A percentile compares a stretch with the other conserved stretches of the same genome.
Conservation (phyloP, 306 rosid species). For the Vigna radiata region DNA sequence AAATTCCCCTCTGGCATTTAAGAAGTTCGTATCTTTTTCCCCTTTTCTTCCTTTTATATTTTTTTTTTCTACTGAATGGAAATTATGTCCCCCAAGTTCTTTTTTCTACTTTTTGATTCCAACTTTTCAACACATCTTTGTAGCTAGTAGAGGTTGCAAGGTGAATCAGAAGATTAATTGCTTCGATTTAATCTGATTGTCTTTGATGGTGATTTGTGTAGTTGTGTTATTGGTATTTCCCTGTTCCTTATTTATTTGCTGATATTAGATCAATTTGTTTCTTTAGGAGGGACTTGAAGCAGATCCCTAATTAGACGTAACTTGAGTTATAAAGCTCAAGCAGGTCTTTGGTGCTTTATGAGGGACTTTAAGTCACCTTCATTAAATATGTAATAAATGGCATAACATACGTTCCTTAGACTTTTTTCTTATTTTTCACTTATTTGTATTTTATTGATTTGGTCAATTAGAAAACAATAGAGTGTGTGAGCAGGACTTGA, state of each 20-base stretch:
- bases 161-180: neutral
- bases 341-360: constrained; percentile 38
- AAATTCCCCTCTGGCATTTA: neutral
- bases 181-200: neutral
- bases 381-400: constrained; percentile 50
- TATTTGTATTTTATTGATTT: neutral
- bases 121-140: constrained; percentile 38
- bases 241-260: constrained; percentile 39
- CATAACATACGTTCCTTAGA: constrained; percentile 31
- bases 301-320: constrained; percentile 46
- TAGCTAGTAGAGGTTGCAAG: constrained; percentile 17
- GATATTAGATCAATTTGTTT: constrained; percentile 35
- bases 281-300: neutral
- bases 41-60: neutral
- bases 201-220: constrained; percentile 17
- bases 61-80: neutral
- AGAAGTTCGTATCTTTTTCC: neutral
- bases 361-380: constrained; percentile 41
- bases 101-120: constrained; percentile 16
- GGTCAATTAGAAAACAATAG: neutral
- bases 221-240: neutral
- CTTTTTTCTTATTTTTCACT: neutral
- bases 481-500: neutral
- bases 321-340: constrained; percentile 46
- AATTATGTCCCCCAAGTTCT: neutral